Evolutionary conservation across 495 filamentous ascomycete species (phyloP).

Genomic region (Baudoinia panamericana): DNA sequence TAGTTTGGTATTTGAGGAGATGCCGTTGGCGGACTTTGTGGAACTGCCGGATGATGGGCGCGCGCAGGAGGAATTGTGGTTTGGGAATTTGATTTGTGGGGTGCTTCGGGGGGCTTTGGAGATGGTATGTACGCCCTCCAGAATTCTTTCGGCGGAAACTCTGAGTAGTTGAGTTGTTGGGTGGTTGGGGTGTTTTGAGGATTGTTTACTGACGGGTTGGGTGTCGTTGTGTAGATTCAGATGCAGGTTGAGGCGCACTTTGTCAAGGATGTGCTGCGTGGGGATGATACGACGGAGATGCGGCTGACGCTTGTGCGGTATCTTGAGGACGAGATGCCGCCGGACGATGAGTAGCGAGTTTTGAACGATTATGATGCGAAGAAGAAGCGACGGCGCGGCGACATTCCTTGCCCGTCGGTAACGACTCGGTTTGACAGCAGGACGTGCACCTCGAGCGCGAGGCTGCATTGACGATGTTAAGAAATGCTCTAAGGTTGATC

Average conservation of each 20-base stretch:
- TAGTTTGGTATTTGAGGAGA: conserved; percentile 91
- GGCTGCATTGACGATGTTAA: too few species aligned
- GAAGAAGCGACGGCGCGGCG: too few species aligned
- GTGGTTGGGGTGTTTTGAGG: neutral
- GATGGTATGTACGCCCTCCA: too few species aligned
- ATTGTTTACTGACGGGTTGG: too few species aligned
- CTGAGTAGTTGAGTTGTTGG: conserved; percentile 32
- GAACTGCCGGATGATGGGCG: conserved; percentile 92
- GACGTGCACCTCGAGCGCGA: too few species aligned
- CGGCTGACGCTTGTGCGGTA: conserved; percentile 81
- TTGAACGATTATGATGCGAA: too few species aligned
- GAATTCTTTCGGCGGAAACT: too few species aligned
- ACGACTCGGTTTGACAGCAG: too few species aligned
- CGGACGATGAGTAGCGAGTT: conserved; percentile 86
- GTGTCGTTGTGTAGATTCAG: conserved; percentile 66
- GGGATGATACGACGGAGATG: conserved; percentile 96
- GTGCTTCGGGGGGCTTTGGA: conserved; percentile 81
- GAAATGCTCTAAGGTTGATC: too few species aligned
- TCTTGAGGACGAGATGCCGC: conserved; percentile 95
- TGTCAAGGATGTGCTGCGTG: conserved; percentile 83
- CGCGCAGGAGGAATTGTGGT: conserved; percentile 95
- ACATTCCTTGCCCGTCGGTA: too few species aligned
- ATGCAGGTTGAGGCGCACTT: conserved; percentile 98
- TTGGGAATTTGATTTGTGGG: conserved; percentile 91
- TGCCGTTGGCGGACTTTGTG: conserved; percentile 92